Evolutionary conservation across 352 stramenopile genomes (phyloP).

Genomic region (Pythium insidiosum): DNA sequence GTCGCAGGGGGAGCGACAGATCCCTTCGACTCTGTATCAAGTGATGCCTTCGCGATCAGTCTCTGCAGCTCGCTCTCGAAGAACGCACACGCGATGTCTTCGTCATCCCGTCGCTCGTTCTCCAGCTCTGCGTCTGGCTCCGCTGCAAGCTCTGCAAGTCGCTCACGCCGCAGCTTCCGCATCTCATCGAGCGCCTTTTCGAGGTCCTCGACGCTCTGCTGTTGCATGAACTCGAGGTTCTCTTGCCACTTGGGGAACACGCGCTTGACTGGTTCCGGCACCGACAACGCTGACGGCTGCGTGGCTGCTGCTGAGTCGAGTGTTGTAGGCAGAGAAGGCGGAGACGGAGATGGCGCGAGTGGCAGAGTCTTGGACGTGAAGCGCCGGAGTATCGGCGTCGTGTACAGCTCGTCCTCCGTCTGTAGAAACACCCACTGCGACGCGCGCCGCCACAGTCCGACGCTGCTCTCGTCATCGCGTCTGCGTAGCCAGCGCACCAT

Average conservation of each 20-base stretch:
- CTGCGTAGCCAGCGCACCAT: too few relatives aligned
- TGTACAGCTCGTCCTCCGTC: too few relatives aligned
- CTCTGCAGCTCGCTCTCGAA: slow-evolving; percentile 11
- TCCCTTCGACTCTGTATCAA: too few relatives aligned
- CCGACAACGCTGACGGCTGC: too few relatives aligned
- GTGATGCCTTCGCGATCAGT: too few relatives aligned
- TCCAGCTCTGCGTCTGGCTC: background rate
- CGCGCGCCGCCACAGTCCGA: too few relatives aligned
- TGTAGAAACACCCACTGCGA: too few relatives aligned
- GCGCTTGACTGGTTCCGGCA: slow-evolving; percentile 31
- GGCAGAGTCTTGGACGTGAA: background rate
- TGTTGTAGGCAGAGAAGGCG: too few relatives aligned
- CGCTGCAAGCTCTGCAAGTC: background rate
- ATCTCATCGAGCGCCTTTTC: slow-evolving; percentile 12
- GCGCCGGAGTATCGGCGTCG: too few relatives aligned
- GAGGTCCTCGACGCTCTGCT: slow-evolving; percentile 23
- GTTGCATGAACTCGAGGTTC: slow-evolving; percentile 32
- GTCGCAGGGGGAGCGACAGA: background rate
- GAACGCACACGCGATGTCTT: slow-evolving; percentile 9
- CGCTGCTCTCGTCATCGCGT: too few relatives aligned
- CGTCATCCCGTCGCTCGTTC: background rate
- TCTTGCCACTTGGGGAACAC: slow-evolving; percentile 38
- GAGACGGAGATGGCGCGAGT: background rate
- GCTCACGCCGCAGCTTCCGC: slow-evolving; percentile 1
- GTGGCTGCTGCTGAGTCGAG: too few relatives aligned